A percentile compares a stretch with the other conserved stretches of the same genome.
phyloP scores from a whole-genome alignment of 805 yeast genomes.

The Candida michaelii region DNA sequence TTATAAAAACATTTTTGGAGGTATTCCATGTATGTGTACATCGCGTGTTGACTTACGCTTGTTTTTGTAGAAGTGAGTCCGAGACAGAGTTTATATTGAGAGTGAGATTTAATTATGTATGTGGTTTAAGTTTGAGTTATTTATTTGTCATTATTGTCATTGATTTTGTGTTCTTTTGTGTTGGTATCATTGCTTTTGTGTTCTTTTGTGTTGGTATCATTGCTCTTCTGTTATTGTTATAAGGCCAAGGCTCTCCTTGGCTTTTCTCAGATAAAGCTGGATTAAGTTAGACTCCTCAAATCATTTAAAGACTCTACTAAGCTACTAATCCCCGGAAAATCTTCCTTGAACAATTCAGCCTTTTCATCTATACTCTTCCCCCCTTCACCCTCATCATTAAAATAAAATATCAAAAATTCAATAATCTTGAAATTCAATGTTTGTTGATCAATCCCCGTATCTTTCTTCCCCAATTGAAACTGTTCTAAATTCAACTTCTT shows the following conservation, averaged over 20 bases:
- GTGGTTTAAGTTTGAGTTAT: too few relatives aligned
- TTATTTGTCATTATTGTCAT: too few relatives aligned
- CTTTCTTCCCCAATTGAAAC: constrained; percentile 9
- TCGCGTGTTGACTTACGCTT: constrained; percentile 26
- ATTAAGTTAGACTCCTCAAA: constrained; percentile 18
- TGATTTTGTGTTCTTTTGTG: too few relatives aligned
- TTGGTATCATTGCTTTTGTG: too few relatives aligned
- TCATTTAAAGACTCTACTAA: constrained; percentile 37
- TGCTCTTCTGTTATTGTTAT: background rate
- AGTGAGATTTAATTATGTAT: background rate
- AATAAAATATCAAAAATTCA: constrained; percentile 68
- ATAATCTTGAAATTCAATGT: constrained; percentile 61
- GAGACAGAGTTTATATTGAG: too few relatives aligned
- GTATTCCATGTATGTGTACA: constrained; percentile 87
- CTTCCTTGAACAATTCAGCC: constrained; percentile 33
- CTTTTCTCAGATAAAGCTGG: too few relatives aligned
- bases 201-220: too few relatives aligned
- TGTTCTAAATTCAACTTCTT: constrained; percentile 29
- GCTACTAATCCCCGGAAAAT: constrained; percentile 41
- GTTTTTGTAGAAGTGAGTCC: too few relatives aligned
- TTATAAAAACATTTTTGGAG: constrained; percentile 69
- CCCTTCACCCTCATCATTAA: constrained; percentile 52
- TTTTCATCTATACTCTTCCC: constrained; percentile 27
- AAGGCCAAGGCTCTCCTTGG: too few relatives aligned
- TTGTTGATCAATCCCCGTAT: constrained; percentile 30